These are phyloP conservation scores for Aspergillus fructus DNA, from an alignment of 2,329 filamentous ascomycete genomes.

Conservation along the genomic window DNA sequence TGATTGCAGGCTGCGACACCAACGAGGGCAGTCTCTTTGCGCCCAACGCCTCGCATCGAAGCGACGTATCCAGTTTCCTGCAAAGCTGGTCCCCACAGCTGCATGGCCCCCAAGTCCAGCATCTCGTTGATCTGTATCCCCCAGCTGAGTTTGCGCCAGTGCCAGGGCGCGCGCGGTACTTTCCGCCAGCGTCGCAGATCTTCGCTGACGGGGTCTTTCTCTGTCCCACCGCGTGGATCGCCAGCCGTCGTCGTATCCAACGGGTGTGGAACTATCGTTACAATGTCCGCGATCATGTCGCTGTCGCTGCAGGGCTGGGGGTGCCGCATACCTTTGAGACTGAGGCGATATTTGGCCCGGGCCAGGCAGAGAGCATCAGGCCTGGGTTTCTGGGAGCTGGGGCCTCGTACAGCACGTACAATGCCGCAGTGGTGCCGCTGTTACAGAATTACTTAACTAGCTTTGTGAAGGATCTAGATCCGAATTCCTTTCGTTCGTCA, in stretches of 20 bases:
- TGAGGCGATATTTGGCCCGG: slow-evolving; percentile 27
- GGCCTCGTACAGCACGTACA: background rate
- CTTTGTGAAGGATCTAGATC: background rate
- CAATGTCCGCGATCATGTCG: slow-evolving; percentile 43
- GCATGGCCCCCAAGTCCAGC: background rate
- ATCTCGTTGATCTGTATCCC: background rate
- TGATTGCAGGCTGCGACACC: background rate
- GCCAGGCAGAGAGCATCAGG: slow-evolving; percentile 17
- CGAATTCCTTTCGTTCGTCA: background rate
- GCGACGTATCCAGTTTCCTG: background rate
- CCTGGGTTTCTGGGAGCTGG: background rate
- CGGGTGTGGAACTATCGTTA: slow-evolving; percentile 50
- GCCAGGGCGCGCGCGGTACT: background rate
- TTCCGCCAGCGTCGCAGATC: background rate
- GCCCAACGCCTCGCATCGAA: background rate
- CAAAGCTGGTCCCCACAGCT: background rate
- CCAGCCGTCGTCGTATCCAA: background rate
- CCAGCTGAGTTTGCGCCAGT: background rate
- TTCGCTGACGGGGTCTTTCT: background rate
- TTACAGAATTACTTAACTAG: background rate
- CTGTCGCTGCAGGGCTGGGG: slow-evolving; percentile 38
- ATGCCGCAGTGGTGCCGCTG: background rate
- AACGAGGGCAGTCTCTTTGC: background rate
- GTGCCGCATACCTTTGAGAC: slow-evolving; percentile 38
- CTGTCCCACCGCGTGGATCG: background rate